Base-by-base conservation (phyloP, 2,329 filamentous ascomycete species). In the Talaromyces funiculosus region DNA sequence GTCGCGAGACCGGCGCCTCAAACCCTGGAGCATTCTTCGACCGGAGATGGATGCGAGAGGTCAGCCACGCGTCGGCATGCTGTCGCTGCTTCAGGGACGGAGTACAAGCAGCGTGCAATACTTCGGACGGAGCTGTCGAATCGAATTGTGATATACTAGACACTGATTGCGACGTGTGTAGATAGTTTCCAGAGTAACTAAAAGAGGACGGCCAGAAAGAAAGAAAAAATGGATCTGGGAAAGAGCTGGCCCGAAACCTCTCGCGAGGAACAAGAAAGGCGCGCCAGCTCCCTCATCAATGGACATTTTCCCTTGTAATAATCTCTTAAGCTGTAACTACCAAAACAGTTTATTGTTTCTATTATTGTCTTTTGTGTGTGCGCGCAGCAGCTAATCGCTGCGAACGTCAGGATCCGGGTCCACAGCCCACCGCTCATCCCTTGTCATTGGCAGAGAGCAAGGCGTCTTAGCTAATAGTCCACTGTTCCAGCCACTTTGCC, bases 361-460 rank as follows among this genome's bases (percentile, higher is more conserved):
- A 45, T 24, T 45, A 45, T 47, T 33, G 29, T 33, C n/a, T 54
- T n/a, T 35, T 54, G 35, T 38, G 31, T 29, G 51, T 54, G 31
- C n/a, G 49, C 31, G 29, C 31, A 24, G 2, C 4, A 18, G 33
- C 51, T 40, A 20, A 54, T 54, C 33, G 33, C 51, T 35, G 51
- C 20, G 51, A 54, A 54, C 51, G 51, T 54, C 42, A 31, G n/a
- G 35, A 47, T 40, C 53, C 31, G n/a, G 42, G 37, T 38, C 51
- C 40, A 59, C 33, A 51, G 22, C 38, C 40, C 29, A 43, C 59
- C 16, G 10, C 31, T 35, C 33, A 61, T 61, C 59, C 59, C 59
- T 54, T 61, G 54, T 57, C 42, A 61, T 61, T 61, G 60, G 55
- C 45, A 57, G 53, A 42, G 43, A 55, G 53, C 54, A 57, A 61